Conservation (phyloP, 2,329 filamentous ascomycete genomes). For the Scedosporium dehoogii region DNA sequence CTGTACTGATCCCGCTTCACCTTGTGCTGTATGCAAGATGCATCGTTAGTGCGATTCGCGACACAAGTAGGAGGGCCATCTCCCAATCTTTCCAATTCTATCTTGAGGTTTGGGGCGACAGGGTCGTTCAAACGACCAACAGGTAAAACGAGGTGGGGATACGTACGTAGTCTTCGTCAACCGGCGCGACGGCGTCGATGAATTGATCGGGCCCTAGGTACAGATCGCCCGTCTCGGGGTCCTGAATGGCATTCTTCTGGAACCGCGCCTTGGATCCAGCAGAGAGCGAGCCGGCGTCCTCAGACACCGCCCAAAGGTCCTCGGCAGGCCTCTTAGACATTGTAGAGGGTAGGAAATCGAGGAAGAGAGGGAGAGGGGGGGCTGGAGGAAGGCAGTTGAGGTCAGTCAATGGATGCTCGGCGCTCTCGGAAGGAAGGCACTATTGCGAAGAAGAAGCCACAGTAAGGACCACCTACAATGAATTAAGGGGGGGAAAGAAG, state of each 20-base stretch:
- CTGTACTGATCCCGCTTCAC: constrained; percentile 94
- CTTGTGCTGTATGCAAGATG: constrained; percentile 62
- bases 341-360: not conserved
- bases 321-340: constrained; percentile 3
- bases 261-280: constrained; percentile 69
- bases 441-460: not conserved
- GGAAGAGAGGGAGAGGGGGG: not conserved
- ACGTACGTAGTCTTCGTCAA: constrained; percentile 83
- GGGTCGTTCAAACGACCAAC: not conserved
- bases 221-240: constrained; percentile 64
- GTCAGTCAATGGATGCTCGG: not conserved
- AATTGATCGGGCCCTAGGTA: constrained; percentile 83
- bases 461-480: not conserved
- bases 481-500: not conserved
- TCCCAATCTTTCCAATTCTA: not conserved
- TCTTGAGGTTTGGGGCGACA: not conserved
- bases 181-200: constrained; percentile 79
- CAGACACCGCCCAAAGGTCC: constrained; percentile 39
- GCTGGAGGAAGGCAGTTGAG: not conserved
- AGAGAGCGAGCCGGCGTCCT: constrained; percentile 53
- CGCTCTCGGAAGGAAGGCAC: not conserved
- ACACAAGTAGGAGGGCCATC: not conserved
- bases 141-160: not conserved
- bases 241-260: constrained; percentile 62
- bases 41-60: not conserved